Base-by-base conservation (phyloP, 2,329 filamentous ascomycete genomes). In the Sclerotinia borealis region DNA sequence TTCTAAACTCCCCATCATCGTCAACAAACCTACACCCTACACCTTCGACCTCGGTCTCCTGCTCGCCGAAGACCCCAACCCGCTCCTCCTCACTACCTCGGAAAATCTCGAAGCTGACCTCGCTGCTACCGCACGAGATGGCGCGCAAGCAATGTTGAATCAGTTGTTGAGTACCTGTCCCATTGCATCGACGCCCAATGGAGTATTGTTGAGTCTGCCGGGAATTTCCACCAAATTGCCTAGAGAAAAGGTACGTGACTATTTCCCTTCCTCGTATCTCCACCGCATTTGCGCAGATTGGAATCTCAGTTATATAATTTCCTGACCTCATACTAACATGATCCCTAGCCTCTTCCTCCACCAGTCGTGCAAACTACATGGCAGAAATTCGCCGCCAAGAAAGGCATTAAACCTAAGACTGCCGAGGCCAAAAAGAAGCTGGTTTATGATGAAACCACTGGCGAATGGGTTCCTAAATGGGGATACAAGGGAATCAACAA, bases 331-430 rank as follows among this genome's bases (percentile, higher is more conserved):
- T 13, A 66, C 64, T 43, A 48, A 65, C 48, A 22, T 3, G 13
- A 36, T 11, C 17, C n/a, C 19, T 22, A 75, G 78, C 91, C 92
- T 11, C 81, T 98, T 10, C 95, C 95, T 1, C 83, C 86, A 63
- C 84, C 87, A 69, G 95, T 93, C 79, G 81, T 88, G 63, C 89
- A 89, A 70, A 98, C 93, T 64, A 96, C 92, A 77, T 99, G 95
- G 95, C 89, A 96, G 80, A 86, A 89, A 73, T 99, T 99, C 79
- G 95, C 95, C 51, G 89, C 87, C 77, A 96, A 96, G 85, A 96
- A 97, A 83, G 95, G 95, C 63, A 98, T 99, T 79, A 91, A 90
- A 80, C 86, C 87, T 77, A 96, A 93, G 84, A 89, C 85, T 69
- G 85, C 89, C 69, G 92, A 95, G 75, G 83, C 87, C 76, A 83